Percentiles rank a stretch among this genome's conserved stretches.
These are phyloP conservation scores for Plasmodium billcollinsi DNA, from an alignment of 169 alveolate genomes.

Conservation along the genomic window DNA sequence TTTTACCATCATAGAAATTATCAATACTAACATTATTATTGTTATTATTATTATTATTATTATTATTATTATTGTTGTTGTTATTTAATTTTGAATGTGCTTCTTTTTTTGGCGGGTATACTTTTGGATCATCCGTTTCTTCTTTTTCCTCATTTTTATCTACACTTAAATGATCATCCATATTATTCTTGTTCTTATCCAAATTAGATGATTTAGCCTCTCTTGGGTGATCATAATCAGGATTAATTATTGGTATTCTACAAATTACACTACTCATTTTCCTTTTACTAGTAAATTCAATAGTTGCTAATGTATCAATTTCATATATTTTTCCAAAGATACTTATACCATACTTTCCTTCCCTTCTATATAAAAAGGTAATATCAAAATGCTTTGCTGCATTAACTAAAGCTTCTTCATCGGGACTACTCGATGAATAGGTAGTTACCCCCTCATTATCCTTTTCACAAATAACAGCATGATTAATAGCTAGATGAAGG, in stretches of 20 bases:
- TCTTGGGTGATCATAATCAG: not conserved
- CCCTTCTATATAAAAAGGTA: slow-evolving; percentile 80
- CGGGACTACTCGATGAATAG: slow-evolving; percentile 85
- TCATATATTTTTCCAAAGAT: slow-evolving; percentile 83
- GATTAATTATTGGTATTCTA: slow-evolving; percentile 79
- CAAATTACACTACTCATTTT: slow-evolving; percentile 86
- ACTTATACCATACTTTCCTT: slow-evolving; percentile 80
- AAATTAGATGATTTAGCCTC: not conserved
- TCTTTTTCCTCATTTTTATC: not conserved
- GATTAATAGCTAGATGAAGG: slow-evolving; percentile 82
- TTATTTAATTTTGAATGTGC: not conserved
- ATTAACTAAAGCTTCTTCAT: slow-evolving; percentile 84
- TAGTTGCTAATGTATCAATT: slow-evolving; percentile 85
- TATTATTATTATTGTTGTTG: not conserved
- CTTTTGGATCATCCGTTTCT: not conserved
- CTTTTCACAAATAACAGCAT: slow-evolving; percentile 82
- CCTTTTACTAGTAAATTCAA: slow-evolving; percentile 87
- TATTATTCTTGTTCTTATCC: not conserved
- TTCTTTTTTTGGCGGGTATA: not conserved
- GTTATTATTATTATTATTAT: slow-evolving; percentile 3
- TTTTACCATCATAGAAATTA: not conserved
- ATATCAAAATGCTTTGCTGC: slow-evolving; percentile 86
- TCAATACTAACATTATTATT: not conserved
- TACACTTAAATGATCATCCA: not conserved
- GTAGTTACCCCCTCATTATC: slow-evolving; percentile 40